phyloP scores from a whole-genome alignment of 176 grass and related monocot species.

The Oryza meyeriana region DNA sequence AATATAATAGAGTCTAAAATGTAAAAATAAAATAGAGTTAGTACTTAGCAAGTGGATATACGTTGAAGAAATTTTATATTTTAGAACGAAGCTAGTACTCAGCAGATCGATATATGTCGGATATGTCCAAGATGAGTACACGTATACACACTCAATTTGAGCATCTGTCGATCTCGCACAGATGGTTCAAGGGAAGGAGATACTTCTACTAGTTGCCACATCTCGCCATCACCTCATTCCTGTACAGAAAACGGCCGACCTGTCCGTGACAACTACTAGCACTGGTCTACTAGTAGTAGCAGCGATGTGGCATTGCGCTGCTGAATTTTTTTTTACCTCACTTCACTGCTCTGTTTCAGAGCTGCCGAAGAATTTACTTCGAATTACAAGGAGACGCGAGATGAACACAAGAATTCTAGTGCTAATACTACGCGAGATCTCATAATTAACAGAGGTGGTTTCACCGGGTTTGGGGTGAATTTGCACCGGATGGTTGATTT shows the following conservation, averaged over 20 bases:
- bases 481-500: not conserved
- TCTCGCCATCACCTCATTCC: not conserved
- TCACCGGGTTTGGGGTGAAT: not conserved
- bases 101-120: too few relatives aligned
- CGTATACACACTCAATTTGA: not conserved
- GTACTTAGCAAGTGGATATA: too few relatives aligned
- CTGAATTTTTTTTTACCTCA: not conserved
- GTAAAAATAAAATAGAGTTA: too few relatives aligned
- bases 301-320: not conserved
- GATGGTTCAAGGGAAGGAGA: not conserved
- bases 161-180: not conserved
- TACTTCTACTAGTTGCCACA: not conserved
- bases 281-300: not conserved
- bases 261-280: not conserved
- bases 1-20: too few relatives aligned
- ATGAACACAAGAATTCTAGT: not conserved
- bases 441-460: constrained; percentile 10
- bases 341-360: constrained; percentile 38
- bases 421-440: constrained; percentile 10
- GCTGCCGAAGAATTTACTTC: constrained; percentile 1
- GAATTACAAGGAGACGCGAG: not conserved
- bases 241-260: constrained; percentile 6
- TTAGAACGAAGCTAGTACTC: too few relatives aligned
- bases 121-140: too few relatives aligned
- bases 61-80: too few relatives aligned